phyloP scores from a whole-genome alignment of 352 stramenopile species.

The Phytophthora agathidicida region DNA sequence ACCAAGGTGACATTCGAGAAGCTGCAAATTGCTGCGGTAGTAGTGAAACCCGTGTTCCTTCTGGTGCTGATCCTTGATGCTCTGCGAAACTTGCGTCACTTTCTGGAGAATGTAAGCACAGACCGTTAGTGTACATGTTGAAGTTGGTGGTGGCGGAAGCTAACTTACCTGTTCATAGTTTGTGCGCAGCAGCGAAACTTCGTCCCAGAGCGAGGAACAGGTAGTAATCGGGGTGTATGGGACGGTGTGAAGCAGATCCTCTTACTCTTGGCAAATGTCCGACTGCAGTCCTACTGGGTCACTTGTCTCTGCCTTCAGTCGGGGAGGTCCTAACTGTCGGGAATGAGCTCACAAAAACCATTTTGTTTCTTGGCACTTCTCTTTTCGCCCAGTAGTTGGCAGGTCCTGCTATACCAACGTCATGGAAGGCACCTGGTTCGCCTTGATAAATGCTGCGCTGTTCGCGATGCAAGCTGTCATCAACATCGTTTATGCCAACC shows the following conservation, averaged over 20 bases:
- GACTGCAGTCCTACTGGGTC: too few species aligned
- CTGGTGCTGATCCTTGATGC: conserved; percentile 8
- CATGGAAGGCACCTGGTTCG: conserved; percentile 61
- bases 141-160: conserved; percentile 8
- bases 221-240: conserved; percentile 21
- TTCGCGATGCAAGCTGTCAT: conserved; percentile 65
- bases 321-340: conserved; percentile 19
- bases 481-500: conserved; percentile 71
- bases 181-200: not conserved
- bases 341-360: conserved; percentile 13
- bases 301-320: conserved; percentile 33
- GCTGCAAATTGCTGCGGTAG: conserved; percentile 2
- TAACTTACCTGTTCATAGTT: conserved; percentile 6
- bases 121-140: conserved; percentile 20
- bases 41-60: conserved; percentile 12
- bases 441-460: conserved; percentile 64
- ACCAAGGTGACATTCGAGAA: conserved; percentile 16
- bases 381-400: conserved; percentile 9
- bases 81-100: conserved; percentile 5
- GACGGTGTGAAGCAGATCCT: conserved; percentile 20
- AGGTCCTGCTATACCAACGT: conserved; percentile 10
- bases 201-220: not conserved
- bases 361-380: too few species aligned
- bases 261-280: too few species aligned
- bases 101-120: conserved; percentile 19